Conservation (phyloP, 805 yeast genomes). For the Hanseniaspora nectarophila region DNA sequence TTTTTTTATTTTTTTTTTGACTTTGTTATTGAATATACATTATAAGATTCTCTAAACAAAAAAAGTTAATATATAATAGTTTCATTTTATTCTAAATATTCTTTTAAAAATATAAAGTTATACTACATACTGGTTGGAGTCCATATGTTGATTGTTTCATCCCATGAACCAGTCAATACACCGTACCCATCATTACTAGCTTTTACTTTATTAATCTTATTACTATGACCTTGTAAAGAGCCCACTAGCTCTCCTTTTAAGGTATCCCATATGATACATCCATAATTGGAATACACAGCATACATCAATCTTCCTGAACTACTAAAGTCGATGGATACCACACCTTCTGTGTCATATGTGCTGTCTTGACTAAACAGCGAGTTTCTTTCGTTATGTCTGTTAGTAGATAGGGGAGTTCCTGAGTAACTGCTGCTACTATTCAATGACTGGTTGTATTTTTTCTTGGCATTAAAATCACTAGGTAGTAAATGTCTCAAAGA, state of each 20-base stretch:
- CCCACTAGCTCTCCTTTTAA: constrained; percentile 56
- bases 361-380: constrained; percentile 20
- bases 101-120: not conserved
- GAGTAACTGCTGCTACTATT: constrained; percentile 4
- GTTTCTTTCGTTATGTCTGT: constrained; percentile 6
- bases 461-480: constrained; percentile 1
- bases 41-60: too few species aligned
- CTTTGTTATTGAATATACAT: too few species aligned
- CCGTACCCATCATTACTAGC: constrained; percentile 66
- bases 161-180: constrained; percentile 73
- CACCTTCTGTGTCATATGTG: constrained; percentile 49
- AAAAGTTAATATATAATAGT: too few species aligned
- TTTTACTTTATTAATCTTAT: constrained; percentile 49
- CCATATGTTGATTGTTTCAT: constrained; percentile 60
- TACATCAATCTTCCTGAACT: constrained; percentile 62
- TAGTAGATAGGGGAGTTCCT: constrained; percentile 14
- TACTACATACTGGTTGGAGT: constrained; percentile 27
- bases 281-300: constrained; percentile 62
- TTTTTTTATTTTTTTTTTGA: not conserved
- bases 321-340: constrained; percentile 61
- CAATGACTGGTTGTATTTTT: not conserved
- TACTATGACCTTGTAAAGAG: constrained; percentile 50
- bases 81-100: too few species aligned
- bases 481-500: constrained; percentile 16
- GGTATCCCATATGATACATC: constrained; percentile 68